Base-by-base conservation (phyloP, 352 stramenopile species). In the Phytophthora rubi region DNA sequence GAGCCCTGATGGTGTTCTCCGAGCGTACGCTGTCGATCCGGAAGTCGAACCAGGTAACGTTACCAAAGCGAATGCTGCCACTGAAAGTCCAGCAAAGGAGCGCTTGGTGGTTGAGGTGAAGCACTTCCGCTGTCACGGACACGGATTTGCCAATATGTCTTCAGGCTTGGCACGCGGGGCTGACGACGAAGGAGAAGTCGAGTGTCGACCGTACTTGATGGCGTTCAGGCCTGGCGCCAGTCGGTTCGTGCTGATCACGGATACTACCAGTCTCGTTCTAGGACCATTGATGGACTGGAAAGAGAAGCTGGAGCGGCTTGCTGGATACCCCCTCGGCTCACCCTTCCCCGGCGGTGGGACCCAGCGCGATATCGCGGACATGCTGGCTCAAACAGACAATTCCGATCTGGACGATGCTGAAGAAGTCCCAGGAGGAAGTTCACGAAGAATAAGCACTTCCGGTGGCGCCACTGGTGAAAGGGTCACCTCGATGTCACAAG, bases 201-300 rank as follows among this genome's bases (percentile, higher is more conserved):
- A 75, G 10, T 81, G 61, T 72, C 76, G 76, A 52, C 79, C 83
- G 16, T 89, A 86, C 44, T 58, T 91, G 33, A 88, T 89, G 79
- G 59, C 88, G 13, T 91, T 89, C 32, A 72, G 71, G 2, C 77
- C 76, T 16, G 79, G 81, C 15, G 65, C 73, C 2, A 86, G 82
- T 64, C 75, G 77, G 0, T 91, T 91, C 44, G 68, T 89, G n/a
- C 57, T 91, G 44, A 71, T 91, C 23, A 79, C 79, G 42, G 78
- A 81, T 10, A 55, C 68, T 6, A 85, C 65, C 9, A 89, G 77
- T 37, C 70, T 71, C 0, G 57, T 85, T 55, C 70, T 70, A 18
- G 70, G 73, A 0, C 77, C 86, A 42, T 65, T 91, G 8, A 33
- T 83, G 2, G 75, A 82, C 6, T 91, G 83, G 83, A 80, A 84